Percentiles rank a stretch among this genome's conserved stretches.
phyloP scores from a whole-genome alignment of 257 asterid species.

The Paulownia fortunei region DNA sequence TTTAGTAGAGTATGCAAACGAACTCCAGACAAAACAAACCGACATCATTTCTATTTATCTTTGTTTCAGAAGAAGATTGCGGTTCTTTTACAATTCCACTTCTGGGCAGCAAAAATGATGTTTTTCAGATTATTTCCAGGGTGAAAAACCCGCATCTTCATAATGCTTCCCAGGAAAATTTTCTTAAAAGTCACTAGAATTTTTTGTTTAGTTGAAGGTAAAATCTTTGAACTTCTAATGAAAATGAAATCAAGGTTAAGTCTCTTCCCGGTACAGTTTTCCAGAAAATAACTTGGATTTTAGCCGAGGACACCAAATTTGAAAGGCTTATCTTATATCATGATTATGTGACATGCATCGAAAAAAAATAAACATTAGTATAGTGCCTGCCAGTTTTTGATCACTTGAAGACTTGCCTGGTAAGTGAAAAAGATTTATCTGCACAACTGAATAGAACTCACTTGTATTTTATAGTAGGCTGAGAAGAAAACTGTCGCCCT shows the following conservation, averaged over 20 bases:
- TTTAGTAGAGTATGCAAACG: neutral
- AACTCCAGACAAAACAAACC: conserved; percentile 17
- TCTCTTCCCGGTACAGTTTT: too few species aligned
- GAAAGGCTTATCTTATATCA: too few species aligned
- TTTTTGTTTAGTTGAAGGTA: too few species aligned
- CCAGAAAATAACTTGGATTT: too few species aligned
- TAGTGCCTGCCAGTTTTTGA: neutral
- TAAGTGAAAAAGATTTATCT: neutral
- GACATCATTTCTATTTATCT: neutral
- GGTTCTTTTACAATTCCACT: neutral
- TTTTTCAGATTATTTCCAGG: neutral
- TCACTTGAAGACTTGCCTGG: neutral
- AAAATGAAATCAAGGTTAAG: too few species aligned
- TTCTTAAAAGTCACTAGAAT: too few species aligned
- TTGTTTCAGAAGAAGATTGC: neutral
- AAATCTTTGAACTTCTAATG: too few species aligned
- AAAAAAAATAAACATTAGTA: neutral
- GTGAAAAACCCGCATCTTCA: too few species aligned
- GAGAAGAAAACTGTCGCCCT: too few species aligned
- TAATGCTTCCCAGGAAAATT: too few species aligned
- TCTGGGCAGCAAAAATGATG: neutral
- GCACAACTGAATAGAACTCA: neutral
- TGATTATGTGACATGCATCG: neutral
- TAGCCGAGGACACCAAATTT: too few species aligned
- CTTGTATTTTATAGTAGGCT: too few species aligned